phyloP scores from a whole-genome alignment of 306 rosid species.

The Ammopiptanthus mongolicus region DNA sequence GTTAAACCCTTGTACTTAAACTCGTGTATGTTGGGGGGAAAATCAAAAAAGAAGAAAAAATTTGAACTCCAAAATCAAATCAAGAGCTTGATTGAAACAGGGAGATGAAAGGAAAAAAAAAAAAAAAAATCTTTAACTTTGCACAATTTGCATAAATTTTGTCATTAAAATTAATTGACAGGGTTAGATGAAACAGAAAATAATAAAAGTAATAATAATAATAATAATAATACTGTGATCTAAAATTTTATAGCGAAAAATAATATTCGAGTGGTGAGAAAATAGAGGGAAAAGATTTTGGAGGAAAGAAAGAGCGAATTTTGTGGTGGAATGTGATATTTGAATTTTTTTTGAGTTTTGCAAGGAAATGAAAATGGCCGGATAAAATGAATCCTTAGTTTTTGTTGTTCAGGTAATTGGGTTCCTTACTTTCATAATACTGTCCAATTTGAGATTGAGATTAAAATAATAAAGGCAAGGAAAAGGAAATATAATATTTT shows the following conservation, averaged over 20 bases:
- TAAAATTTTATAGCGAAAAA: slow-evolving; percentile 7
- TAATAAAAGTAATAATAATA: slow-evolving; percentile 2
- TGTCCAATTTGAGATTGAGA: slow-evolving; percentile 56
- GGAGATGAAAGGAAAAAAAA: slow-evolving; percentile 17
- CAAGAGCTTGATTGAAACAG: slow-evolving; percentile 19
- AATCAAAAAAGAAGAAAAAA: not conserved
- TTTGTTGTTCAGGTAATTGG: slow-evolving; percentile 56
- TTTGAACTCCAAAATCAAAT: slow-evolving; percentile 16
- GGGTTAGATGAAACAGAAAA: slow-evolving; percentile 22
- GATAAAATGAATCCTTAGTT: slow-evolving; percentile 63
- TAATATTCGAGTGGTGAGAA: slow-evolving; percentile 18
- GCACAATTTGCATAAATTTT: slow-evolving; percentile 24
- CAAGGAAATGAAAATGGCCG: slow-evolving; percentile 43
- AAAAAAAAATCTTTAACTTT: slow-evolving; percentile 20
- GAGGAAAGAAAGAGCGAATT: slow-evolving; percentile 24
- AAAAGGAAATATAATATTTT: slow-evolving; percentile 26
- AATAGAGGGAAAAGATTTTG: slow-evolving; percentile 19
- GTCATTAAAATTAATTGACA: not conserved
- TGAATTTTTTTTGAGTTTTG: slow-evolving; percentile 38
- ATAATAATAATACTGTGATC: slow-evolving; percentile 22
- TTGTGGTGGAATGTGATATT: slow-evolving; percentile 29
- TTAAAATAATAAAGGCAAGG: slow-evolving; percentile 31
- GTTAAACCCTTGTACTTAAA: slow-evolving; percentile 22
- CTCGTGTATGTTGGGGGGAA: slow-evolving; percentile 5
- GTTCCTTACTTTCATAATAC: slow-evolving; percentile 58